These are phyloP conservation scores for Psilocybe sp. DNA, from an alignment of 768 basidiomycete species.

Conservation along the genomic window DNA sequence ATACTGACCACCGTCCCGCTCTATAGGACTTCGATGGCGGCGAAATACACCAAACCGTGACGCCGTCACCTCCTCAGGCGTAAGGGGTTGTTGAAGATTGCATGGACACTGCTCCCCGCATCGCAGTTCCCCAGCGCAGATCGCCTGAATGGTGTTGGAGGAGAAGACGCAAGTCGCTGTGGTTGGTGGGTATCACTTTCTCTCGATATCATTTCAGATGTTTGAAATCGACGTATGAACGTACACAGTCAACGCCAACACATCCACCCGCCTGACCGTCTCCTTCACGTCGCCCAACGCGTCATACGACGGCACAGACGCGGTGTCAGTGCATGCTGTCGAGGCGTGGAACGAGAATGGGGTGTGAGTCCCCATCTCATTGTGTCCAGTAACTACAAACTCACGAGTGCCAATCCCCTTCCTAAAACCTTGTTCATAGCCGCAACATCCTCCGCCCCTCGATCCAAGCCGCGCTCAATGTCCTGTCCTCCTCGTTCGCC, in stretches of 20 bases:
- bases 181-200: constrained; percentile 34
- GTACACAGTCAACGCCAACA: constrained; percentile 39
- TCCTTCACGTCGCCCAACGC: constrained; percentile 38
- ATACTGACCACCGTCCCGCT: background rate
- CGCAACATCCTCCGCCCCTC: constrained; percentile 28
- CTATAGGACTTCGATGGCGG: constrained; percentile 61
- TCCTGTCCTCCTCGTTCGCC: background rate
- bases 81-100: constrained; percentile 32
- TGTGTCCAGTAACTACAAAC: too few relatives aligned
- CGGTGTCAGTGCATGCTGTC: constrained; percentile 44
- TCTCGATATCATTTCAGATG: too few relatives aligned
- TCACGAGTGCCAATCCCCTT: too few relatives aligned
- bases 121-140: constrained; percentile 39
- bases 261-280: constrained; percentile 32
- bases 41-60: constrained; percentile 45
- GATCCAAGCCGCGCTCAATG: constrained; percentile 14
- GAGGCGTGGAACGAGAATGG: constrained; percentile 62
- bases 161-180: constrained; percentile 55
- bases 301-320: constrained; percentile 44
- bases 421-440: constrained; percentile 13
- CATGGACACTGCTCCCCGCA: constrained; percentile 43
- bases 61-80: constrained; percentile 31
- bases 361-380: constrained; percentile 38
- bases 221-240: too few relatives aligned
- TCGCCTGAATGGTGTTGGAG: constrained; percentile 42